A percentile compares a stretch with the other conserved stretches of the same genome.
Conservation (phyloP, 768 basidiomycete species). For the Termitomyces sp. region DNA sequence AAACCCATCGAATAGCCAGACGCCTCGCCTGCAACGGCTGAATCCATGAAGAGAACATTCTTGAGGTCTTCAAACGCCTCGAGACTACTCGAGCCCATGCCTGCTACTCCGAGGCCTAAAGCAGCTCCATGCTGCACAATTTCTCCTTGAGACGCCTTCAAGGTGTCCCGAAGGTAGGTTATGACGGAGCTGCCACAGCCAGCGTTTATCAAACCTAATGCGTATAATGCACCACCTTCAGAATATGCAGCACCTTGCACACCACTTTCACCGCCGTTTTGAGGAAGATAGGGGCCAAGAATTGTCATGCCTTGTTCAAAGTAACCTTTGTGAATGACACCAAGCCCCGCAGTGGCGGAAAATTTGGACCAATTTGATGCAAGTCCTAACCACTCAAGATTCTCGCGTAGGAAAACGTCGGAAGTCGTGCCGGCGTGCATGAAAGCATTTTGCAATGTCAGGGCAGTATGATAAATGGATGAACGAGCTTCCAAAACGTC, state of each 20-base stretch:
- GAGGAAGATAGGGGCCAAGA: conserved; percentile 90
- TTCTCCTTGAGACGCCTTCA: conserved; percentile 73
- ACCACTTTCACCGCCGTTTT: conserved; percentile 66
- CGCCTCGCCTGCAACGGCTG: conserved; percentile 93
- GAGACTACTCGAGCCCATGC: conserved; percentile 85
- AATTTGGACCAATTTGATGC: conserved; percentile 99
- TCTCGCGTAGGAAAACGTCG: conserved; percentile 89
- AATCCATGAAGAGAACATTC: conserved; percentile 85
- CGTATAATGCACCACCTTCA: conserved; percentile 95
- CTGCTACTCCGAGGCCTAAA: conserved; percentile 92
- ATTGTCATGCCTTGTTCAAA: conserved; percentile 90
- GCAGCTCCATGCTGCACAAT: conserved; percentile 97
- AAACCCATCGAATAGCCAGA: conserved; percentile 97
- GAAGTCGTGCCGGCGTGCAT: conserved; percentile 98
- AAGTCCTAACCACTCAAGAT: conserved; percentile 92
- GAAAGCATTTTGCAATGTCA: conserved; percentile 95
- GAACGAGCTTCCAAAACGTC: conserved; percentile 90
- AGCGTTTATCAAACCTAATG: conserved; percentile 90
- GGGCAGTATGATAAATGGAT: conserved; percentile 95
- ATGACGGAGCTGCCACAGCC: conserved; percentile 78
- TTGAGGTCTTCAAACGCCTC: conserved; percentile 93
- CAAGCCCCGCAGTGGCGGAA: conserved; percentile 93
- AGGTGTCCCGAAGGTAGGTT: conserved; percentile 71
- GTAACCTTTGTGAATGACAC: conserved; percentile 97
- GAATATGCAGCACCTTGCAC: conserved; percentile 80